These are phyloP conservation scores for Paralagenidium karlingii DNA, from an alignment of 352 stramenopile genomes.

Conservation along the genomic window DNA sequence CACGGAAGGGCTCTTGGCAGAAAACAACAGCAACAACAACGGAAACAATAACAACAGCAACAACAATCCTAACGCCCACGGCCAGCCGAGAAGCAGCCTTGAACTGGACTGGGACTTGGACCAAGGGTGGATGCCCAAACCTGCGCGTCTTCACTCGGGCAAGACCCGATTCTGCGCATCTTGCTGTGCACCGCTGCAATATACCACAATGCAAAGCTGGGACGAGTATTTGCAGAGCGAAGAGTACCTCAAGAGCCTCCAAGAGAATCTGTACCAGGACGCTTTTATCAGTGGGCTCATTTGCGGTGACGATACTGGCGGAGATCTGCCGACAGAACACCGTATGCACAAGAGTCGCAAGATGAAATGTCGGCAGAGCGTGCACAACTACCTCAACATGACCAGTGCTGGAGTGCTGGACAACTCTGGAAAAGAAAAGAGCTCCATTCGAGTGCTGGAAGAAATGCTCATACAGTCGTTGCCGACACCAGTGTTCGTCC, in stretches of 20 bases:
- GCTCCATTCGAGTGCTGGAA: conserved; percentile 57
- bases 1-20: too few species aligned
- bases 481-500: conserved; percentile 64
- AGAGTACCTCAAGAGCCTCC: conserved; percentile 54
- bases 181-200: conserved; percentile 70
- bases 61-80: not conserved
- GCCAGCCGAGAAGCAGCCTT: not conserved
- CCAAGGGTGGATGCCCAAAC: conserved; percentile 79
- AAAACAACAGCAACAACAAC: too few species aligned
- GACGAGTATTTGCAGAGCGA: conserved; percentile 77
- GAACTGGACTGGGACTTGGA: conserved; percentile 14
- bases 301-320: conserved; percentile 51
- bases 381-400: conserved; percentile 71
- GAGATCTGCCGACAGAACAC: conserved; percentile 72
- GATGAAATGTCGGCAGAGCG: conserved; percentile 67
- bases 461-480: conserved; percentile 69
- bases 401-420: conserved; percentile 69
- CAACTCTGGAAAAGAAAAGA: conserved; percentile 55
- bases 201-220: conserved; percentile 50
- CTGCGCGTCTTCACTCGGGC: conserved; percentile 60
- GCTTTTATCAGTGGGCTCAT: conserved; percentile 67
- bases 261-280: conserved; percentile 63
- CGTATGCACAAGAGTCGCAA: conserved; percentile 80
- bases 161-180: conserved; percentile 60
- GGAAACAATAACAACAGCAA: too few species aligned